Evolutionary conservation across 345 rosid species (phyloP).

Genomic region (Ceriops decandra): DNA sequence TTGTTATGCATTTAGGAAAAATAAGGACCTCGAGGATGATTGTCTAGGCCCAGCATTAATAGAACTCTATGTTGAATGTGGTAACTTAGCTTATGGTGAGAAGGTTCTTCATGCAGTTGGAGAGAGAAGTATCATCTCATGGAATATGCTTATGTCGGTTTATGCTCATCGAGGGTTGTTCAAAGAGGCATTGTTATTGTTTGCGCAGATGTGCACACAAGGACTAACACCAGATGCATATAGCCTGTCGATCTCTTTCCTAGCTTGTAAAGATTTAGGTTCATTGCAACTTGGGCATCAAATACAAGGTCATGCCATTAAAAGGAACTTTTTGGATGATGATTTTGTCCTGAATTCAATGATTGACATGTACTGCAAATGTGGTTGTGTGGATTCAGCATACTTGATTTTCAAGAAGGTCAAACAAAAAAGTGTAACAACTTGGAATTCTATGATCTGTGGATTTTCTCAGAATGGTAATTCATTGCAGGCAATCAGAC

Average conservation of each 20-base stretch:
- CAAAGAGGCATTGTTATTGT: conserved; percentile 41
- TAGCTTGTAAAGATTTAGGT: conserved; percentile 57
- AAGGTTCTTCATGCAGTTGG: conserved; percentile 39
- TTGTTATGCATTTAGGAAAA: conserved; percentile 49
- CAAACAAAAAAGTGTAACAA: conserved; percentile 37
- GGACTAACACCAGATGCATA: conserved; percentile 58
- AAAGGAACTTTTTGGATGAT: conserved; percentile 38
- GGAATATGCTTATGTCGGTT: conserved; percentile 68
- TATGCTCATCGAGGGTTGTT: conserved; percentile 49
- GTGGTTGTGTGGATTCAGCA: conserved; percentile 48
- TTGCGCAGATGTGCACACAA: conserved; percentile 48
- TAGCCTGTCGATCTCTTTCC: conserved; percentile 62
- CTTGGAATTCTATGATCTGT: conserved; percentile 67
- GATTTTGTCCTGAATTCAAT: conserved; percentile 58
- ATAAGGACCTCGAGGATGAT: conserved; percentile 36
- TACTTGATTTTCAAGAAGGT: conserved; percentile 35
- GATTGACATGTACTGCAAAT: conserved; percentile 61
- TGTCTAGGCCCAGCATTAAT: conserved; percentile 57
- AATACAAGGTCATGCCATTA: conserved; percentile 57
- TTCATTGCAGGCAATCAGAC: conserved; percentile 49
- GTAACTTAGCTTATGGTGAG: conserved; percentile 41
- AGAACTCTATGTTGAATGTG: conserved; percentile 61
- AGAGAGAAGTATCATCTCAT: conserved; percentile 48
- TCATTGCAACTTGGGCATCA: conserved; percentile 52
- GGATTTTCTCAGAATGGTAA: conserved; percentile 59